These are phyloP conservation scores for Nigrospora oryzae DNA, from an alignment of 2,329 filamentous ascomycete species.

Conservation along the genomic window DNA sequence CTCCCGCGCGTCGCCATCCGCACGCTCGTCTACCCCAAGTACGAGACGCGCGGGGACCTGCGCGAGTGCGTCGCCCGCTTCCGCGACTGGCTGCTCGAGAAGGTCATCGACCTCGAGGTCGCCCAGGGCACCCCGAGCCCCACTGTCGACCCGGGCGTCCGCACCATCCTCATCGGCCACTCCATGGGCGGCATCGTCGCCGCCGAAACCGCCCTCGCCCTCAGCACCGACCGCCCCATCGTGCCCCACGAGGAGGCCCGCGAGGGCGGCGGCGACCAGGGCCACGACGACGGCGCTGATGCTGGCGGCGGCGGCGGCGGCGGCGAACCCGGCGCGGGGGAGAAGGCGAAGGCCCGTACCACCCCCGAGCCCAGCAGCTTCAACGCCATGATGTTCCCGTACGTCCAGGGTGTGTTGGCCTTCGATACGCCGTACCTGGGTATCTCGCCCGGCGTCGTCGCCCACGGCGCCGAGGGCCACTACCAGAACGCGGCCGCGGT, in stretches of 20 bases:
- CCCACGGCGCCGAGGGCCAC: constrained; percentile 78
- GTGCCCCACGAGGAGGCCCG: constrained; percentile 22
- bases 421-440: constrained; percentile 92
- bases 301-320: constrained; percentile 31
- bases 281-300: too few species aligned
- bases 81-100: constrained; percentile 79
- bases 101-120: constrained; percentile 92
- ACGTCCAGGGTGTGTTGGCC: constrained; percentile 80
- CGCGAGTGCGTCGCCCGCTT: constrained; percentile 63
- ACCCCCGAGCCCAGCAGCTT: constrained; percentile 21
- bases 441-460: constrained; percentile 74
- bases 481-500: constrained; percentile 68
- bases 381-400: constrained; percentile 80
- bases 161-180: constrained; percentile 20
- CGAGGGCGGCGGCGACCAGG: constrained; percentile 16
- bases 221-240: constrained; percentile 50
- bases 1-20: constrained; percentile 63
- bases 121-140: constrained; percentile 42
- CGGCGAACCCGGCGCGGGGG: constrained; percentile 14
- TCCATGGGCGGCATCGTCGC: constrained; percentile 81
- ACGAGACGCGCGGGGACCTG: constrained; percentile 74
- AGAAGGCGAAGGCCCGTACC: not conserved
- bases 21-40: constrained; percentile 67
- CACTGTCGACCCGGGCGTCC: constrained; percentile 22
- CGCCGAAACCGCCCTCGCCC: constrained; percentile 73